Conservation (phyloP, 2,329 filamentous ascomycete genomes). For the Emergomyces orientalis region DNA sequence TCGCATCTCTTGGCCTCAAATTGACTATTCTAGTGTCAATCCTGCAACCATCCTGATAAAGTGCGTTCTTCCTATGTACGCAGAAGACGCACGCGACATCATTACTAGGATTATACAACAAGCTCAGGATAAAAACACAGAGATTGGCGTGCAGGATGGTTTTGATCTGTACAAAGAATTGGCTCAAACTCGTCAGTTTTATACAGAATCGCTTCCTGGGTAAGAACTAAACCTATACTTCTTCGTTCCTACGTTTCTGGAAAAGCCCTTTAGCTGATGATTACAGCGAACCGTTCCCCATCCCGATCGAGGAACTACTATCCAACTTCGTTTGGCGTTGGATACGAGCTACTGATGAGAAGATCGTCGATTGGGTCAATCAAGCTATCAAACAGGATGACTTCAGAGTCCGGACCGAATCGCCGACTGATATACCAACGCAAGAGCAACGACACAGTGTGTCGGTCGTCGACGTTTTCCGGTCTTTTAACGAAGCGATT, state of each 20-base stretch:
- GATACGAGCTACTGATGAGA: conserved; percentile 71
- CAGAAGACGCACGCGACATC: conserved; percentile 78
- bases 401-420: conserved; percentile 64
- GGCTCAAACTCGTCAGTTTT: conserved; percentile 72
- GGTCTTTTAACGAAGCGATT: conserved; percentile 83
- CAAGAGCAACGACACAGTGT: conserved; percentile 86
- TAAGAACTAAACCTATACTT: conserved; percentile 21
- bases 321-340: conserved; percentile 94
- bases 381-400: conserved; percentile 83
- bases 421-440: conserved; percentile 52
- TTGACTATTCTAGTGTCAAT: conserved; percentile 39
- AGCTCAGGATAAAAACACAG: conserved; percentile 57
- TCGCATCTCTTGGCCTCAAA: neutral
- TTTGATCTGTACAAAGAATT: conserved; percentile 90
- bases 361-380: conserved; percentile 75
- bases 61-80: conserved; percentile 80
- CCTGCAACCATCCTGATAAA: conserved; percentile 64
- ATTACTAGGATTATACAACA: conserved; percentile 70
- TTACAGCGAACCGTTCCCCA: conserved; percentile 59
- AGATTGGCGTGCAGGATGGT: conserved; percentile 81
- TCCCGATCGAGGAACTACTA: conserved; percentile 76
- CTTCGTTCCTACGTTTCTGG: neutral
- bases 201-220: conserved; percentile 62
- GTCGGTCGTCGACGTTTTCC: conserved; percentile 87
- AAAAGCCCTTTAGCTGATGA: neutral